Evolutionary conservation across 2,329 filamentous ascomycete genomes (phyloP).

Genomic region (Pleoardoris graminearum): DNA sequence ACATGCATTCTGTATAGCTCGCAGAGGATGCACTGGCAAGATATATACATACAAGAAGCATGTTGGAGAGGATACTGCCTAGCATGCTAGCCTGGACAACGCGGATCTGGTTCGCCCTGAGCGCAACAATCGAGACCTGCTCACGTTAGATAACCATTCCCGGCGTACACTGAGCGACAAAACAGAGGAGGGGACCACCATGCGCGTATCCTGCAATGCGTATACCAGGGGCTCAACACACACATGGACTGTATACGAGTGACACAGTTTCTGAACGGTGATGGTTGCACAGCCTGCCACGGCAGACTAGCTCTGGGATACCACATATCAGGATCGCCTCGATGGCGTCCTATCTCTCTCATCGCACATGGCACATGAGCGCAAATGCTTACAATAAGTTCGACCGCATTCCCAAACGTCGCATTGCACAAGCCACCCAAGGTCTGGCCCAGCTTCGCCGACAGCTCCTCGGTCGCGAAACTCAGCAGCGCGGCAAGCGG

Average conservation of each 20-base stretch:
- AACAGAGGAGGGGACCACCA: not conserved
- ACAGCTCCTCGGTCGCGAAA: slow-evolving; percentile 78
- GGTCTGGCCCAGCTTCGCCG: slow-evolving; percentile 71
- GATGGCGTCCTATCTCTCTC: not conserved
- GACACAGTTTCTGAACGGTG: not conserved
- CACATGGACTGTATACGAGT: not conserved
- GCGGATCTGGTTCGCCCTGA: slow-evolving; percentile 82
- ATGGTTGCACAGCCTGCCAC: not conserved
- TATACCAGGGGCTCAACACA: not conserved
- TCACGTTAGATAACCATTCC: slow-evolving; percentile 13
- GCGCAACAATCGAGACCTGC: slow-evolving; percentile 88
- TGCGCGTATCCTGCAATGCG: not conserved
- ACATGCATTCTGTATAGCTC: not conserved
- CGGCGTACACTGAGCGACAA: not conserved
- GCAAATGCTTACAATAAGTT: slow-evolving; percentile 64
- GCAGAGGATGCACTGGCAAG: not conserved
- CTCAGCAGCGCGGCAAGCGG: slow-evolving; percentile 73
- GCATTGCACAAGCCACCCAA: slow-evolving; percentile 75
- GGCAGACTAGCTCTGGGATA: not conserved
- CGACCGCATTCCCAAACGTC: slow-evolving; percentile 79
- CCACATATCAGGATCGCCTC: not conserved
- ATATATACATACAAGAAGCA: slow-evolving; percentile 66
- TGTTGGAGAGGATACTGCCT: slow-evolving; percentile 91
- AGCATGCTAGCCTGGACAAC: slow-evolving; percentile 99
- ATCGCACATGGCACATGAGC: not conserved